A percentile compares a stretch with the other conserved stretches of the same genome.
phyloP scores from a whole-genome alignment of 148 eudicot genomes.

The Heliosperma pusillum region DNA sequence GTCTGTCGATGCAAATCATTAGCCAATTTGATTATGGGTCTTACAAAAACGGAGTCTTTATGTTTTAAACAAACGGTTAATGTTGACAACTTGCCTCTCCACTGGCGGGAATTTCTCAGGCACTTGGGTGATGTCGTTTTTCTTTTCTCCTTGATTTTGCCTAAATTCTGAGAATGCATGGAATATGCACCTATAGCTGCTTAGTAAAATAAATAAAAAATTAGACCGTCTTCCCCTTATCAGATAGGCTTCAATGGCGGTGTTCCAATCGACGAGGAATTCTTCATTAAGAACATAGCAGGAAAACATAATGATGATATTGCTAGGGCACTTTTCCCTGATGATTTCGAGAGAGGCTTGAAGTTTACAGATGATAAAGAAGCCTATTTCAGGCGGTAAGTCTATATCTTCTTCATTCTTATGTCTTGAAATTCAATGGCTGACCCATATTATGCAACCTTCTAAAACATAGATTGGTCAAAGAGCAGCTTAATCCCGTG shows the following conservation, averaged over 20 bases:
- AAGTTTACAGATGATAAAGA: constrained; percentile 77
- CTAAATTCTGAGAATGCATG: constrained; percentile 7
- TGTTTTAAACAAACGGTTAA: no score
- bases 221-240: background rate
- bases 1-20: no score
- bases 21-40: no score
- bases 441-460: background rate
- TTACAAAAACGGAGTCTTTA: no score
- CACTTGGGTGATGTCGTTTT: background rate
- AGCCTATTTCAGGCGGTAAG: constrained; percentile 70
- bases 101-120: background rate
- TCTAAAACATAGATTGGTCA: constrained; percentile 46
- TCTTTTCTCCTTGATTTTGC: constrained; percentile 1
- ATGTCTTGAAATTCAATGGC: background rate
- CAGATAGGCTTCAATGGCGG: constrained; percentile 90
- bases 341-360: constrained; percentile 61
- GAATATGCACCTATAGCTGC: background rate
- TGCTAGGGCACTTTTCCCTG: constrained; percentile 68
- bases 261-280: constrained; percentile 72
- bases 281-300: constrained; percentile 63
- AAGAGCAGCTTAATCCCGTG: constrained; percentile 63
- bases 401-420: background rate
- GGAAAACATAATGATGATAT: constrained; percentile 88
- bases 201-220: background rate
- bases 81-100: no score